phyloP scores from a whole-genome alignment of 768 basidiomycete species.

The Termitomyces sp. region DNA sequence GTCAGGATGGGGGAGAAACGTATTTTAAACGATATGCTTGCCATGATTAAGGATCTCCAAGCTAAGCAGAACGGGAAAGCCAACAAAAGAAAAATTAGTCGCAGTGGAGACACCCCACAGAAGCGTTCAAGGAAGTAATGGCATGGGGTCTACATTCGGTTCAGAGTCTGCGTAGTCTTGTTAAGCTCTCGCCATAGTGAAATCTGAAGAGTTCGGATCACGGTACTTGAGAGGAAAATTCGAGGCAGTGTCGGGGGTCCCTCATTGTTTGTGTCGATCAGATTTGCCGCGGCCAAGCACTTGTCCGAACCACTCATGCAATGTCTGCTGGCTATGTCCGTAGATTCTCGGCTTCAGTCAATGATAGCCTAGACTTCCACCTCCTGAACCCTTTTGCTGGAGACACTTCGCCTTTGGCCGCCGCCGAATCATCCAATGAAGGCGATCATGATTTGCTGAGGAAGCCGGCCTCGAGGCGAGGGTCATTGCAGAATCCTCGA shows the following conservation, averaged over 20 bases:
- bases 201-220: no score
- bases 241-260: slow-evolving; percentile 12
- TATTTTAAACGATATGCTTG: slow-evolving; percentile 37
- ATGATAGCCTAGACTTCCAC: slow-evolving; percentile 5
- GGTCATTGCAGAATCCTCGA: background rate
- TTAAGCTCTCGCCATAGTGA: background rate
- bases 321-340: slow-evolving; percentile 12
- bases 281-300: no score
- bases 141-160: background rate
- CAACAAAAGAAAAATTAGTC: slow-evolving; percentile 11
- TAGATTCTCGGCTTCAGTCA: slow-evolving; percentile 9
- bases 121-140: slow-evolving; percentile 11
- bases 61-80: slow-evolving; percentile 1
- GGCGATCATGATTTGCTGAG: background rate
- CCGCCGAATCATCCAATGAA: background rate
- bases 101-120: slow-evolving; percentile 1
- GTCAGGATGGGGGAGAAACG: slow-evolving; percentile 80
- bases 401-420: background rate
- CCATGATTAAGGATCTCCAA: slow-evolving; percentile 14
- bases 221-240: no score
- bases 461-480: background rate
- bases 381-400: slow-evolving; percentile 12
- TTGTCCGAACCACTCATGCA: background rate
- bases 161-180: background rate
- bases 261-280: background rate